Evolutionary conservation across 176 grass and related monocot genomes (phyloP), one percentile per base, ranked within the genome.

Genomic region (Aegilops sharonensis): DNA sequence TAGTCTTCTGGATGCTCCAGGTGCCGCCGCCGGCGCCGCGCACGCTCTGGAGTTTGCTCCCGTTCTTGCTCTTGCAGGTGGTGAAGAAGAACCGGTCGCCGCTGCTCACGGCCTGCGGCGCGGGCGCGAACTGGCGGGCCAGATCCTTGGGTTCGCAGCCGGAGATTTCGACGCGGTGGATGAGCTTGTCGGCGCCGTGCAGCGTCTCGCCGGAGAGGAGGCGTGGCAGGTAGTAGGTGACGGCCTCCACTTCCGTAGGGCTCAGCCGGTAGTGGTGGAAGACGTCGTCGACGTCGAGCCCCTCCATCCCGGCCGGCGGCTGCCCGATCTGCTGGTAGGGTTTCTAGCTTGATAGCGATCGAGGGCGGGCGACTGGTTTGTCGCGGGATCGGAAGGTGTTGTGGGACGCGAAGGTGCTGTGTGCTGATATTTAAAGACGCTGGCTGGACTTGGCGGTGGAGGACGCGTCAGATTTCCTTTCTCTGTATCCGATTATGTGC

Each of bases 51-150:
- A 6, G 3, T 5, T 7, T 14, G 21, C 70, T 73, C 70, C 70
- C 60, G 11, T 36, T 57, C 80, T 72, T 52, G 11, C 6, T 20
- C 72, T 4, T 66, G 83, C 39, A 34, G 0, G 20, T 1, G 1
- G 43, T n/a, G 69, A 82, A 81, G 60, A 87, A 82, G 86, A 82
- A 88, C 2, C 79, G 63, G 11, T 68, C 47, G 2, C 17, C 79
- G n/a, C 9, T 36, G 18, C 11, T 43, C 1, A 13, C 9, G 11
- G 23, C 69, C 11, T 2, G 31, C 25, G 75, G 76, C 84, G 8
- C 3, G 11, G 75, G 64, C 1, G 2, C 1, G 84, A 2, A 54
- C 0, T 2, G 15, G 25, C 1, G 2, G 37, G 77, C 77, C 20
- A 80, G 77, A 4, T 11, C 85, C 4, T 4, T 29, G 20, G 86